Base-by-base conservation (phyloP, 192 early-diverging fungal genomes). In the Gryganskiella cystojenkinii region DNA sequence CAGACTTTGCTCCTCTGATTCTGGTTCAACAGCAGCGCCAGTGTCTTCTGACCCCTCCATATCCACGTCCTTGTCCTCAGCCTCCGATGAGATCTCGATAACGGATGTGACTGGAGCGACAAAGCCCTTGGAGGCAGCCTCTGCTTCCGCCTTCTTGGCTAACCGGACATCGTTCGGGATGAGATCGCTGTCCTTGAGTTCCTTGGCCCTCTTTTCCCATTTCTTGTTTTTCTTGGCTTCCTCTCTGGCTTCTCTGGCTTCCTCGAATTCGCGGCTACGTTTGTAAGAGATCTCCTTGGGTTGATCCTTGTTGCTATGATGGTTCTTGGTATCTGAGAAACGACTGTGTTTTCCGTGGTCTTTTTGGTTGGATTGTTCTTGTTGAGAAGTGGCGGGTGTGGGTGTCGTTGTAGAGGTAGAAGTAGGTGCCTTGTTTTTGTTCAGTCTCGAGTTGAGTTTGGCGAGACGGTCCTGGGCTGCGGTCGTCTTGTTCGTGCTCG, bases 401-500 rank as follows among this genome's bases (percentile, higher is more conserved):
- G 67, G n/a, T 30, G 17, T 30, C 35, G 33, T 25, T 27, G 9
- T 61, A 62, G 47, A n/a, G 37, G 56, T 59, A 8, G 55, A 15
- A 33, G 40, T 13, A 46, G 47, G 19, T 15, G 51, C 19, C 53
- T 85, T 85, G 45, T 72, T 64, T 34, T 85, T 85, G 27, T 73
- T 82, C 3, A 81, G 28, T 44, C 80, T 71, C 24, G 66, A 82
- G 43, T 81, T 81, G 4, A 85, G 64, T 33, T 83, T 81, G 15
- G 80, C 61, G 11, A 85, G 71, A 2, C 80, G 57, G 33, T 83
- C 82, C 55, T 81, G 57, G 30, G 45, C 52, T 25, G 72, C 19
- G 3, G 43, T 17, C 3, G 35, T 22, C 24, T 40, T 33, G 33
- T 59, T 25, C 25, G 44, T 42, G 11, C 56, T 27, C 15, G 64